These are phyloP conservation scores for Penicillium maclennaniae DNA, from an alignment of 495 filamentous ascomycete species.

Conservation along the genomic window DNA sequence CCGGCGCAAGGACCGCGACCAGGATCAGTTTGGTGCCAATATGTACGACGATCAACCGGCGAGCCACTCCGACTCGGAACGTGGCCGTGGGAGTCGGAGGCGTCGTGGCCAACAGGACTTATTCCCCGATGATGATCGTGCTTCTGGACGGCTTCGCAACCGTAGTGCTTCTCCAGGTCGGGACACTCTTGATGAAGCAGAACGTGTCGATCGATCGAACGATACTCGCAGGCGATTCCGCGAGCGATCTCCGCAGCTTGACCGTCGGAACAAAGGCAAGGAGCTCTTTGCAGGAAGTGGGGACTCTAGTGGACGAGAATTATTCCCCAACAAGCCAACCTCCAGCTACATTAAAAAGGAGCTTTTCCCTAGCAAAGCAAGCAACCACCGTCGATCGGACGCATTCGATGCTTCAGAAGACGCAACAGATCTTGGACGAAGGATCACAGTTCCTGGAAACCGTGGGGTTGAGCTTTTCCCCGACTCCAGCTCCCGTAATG, in stretches of 20 bases:
- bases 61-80: conserved; percentile 33
- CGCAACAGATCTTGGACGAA: conserved; percentile 51
- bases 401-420: conserved; percentile 64
- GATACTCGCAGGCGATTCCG: conserved; percentile 38
- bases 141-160: conserved; percentile 51
- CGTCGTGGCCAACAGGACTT: conserved; percentile 43
- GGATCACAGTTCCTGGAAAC: conserved; percentile 49
- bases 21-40: conserved; percentile 58
- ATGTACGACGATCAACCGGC: conserved; percentile 68
- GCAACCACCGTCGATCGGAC: conserved; percentile 61
- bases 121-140: conserved; percentile 42
- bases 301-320: conserved; percentile 33
- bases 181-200: conserved; percentile 55
- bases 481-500: conserved; percentile 10
- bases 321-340: conserved; percentile 48
- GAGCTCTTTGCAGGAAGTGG: conserved; percentile 41
- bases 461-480: conserved; percentile 43
- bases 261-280: conserved; percentile 34
- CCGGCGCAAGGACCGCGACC: conserved; percentile 49
- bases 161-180: conserved; percentile 70
- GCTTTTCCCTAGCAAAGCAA: conserved; percentile 62
- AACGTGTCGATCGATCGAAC: conserved; percentile 40
- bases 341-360: conserved; percentile 56
- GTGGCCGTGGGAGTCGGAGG: conserved; percentile 24
- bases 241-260: conserved; percentile 36